Evolutionary conservation across 805 yeast species (phyloP), one percentile per base, ranked within the genome.

Genomic region (Yueomyces sinensis): DNA sequence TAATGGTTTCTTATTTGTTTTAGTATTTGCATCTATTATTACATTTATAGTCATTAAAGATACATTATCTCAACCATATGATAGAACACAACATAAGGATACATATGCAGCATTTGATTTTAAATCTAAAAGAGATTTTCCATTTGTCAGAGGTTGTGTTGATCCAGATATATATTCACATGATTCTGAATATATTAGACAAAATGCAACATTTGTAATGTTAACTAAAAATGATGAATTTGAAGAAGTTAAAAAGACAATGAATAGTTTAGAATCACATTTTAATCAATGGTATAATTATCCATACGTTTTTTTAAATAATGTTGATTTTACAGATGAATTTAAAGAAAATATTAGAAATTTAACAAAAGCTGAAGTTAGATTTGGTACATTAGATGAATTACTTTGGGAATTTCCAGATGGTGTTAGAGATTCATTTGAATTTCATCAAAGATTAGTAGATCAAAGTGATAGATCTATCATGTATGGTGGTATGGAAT

Each of bases 221-320:
- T 59, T 89, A 33, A 84, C 94, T 0, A 62, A 95, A 40, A 86
- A 89, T 51, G 61, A 71, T 3, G 97, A 89, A 49, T 39, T 84
- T 2, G 68, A 72, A 3, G 93, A 82, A n/a, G 94, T 84, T 2
- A 48, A 81, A 2, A 63, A 68, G 37, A 76, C 91, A 3, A 74
- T 89, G 68, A 57, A 62, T 22, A 74, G 87, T 3, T 50, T 91
- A 36, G 97, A 89, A 53, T 65, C 82, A 18, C 94, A 80, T 52
- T 89, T 87, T 61, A 89, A 89, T 54, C 87, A 87, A 47, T 84
- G 95, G 94, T 91, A 68, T 56, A 71, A 80, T 44, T 91, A 91
- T 52, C 96, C 95, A 0, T 91, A 94, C 77, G 78, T 83, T 1
- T 83, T 91, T 46, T 56, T 91, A 15, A 89, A 87, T 52, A 83